phyloP scores from a whole-genome alignment of 1,139 yeast species.

The Diutina rugosa region DNA sequence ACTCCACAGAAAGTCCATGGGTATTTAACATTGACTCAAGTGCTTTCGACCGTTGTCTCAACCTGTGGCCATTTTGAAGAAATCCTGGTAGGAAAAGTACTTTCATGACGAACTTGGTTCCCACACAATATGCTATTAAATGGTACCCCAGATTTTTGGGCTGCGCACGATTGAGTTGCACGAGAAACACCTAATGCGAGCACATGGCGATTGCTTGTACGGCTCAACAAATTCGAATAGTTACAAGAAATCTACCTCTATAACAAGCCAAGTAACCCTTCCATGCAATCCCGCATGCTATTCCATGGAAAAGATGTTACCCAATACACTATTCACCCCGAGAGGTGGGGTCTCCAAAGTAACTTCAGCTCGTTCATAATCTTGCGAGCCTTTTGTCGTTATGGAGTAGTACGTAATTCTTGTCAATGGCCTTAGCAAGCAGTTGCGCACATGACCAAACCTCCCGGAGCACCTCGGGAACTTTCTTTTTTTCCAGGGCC shows the following conservation, averaged over 20 bases:
- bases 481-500: background rate
- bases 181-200: background rate
- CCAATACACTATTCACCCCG: background rate
- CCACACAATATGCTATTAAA: background rate
- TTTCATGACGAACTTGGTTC: background rate
- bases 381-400: background rate
- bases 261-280: background rate
- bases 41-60: background rate
- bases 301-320: background rate
- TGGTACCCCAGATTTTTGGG: background rate
- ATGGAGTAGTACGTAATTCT: background rate
- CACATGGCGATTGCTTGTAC: background rate
- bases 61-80: slow-evolving; percentile 1
- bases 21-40: background rate
- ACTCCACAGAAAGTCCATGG: slow-evolving; percentile 27
- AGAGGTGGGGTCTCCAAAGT: too few relatives aligned
- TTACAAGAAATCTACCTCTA: background rate
- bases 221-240: background rate
- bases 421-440: background rate
- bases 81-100: background rate
- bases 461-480: background rate
- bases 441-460: background rate
- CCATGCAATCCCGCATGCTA: background rate
- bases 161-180: background rate
- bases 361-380: too few relatives aligned